A percentile compares a stretch with the other conserved stretches of the same genome.
Conservation (phyloP, 1,284 basidiomycete species). For the Ganoderma resinaceum region DNA sequence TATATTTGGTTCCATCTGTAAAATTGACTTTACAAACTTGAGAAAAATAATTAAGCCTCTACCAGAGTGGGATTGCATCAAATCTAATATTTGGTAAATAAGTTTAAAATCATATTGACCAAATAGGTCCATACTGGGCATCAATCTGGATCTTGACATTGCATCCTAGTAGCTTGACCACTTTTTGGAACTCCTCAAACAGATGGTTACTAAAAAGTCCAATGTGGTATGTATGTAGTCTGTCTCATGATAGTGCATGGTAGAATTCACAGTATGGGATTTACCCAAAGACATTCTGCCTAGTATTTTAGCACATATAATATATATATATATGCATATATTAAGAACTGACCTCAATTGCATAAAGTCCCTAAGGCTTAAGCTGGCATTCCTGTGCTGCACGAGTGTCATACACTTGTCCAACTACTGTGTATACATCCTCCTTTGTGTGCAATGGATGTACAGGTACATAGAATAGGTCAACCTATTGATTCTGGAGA, state of each 20-base stretch:
- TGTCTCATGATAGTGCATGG: slow-evolving; percentile 44
- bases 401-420: neutral
- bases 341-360: neutral
- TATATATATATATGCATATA: neutral
- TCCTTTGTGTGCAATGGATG: neutral
- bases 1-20: slow-evolving; percentile 45
- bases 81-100: neutral
- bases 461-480: neutral
- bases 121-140: neutral
- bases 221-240: slow-evolving; percentile 44
- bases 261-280: slow-evolving; percentile 36
- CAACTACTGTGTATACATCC: neutral
- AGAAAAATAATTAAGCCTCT: slow-evolving; percentile 44
- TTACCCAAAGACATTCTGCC: neutral
- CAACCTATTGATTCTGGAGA: neutral
- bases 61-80: neutral
- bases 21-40: slow-evolving; percentile 40
- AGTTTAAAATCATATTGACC: neutral
- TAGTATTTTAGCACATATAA: no score
- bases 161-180: slow-evolving; percentile 42
- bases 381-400: neutral
- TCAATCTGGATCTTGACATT: slow-evolving; percentile 5
- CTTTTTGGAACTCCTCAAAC: slow-evolving; percentile 33
- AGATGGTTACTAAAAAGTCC: slow-evolving; percentile 45
- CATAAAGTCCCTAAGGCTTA: neutral